These are phyloP conservation scores for Fusarium liriodendri DNA, from an alignment of 2,329 filamentous ascomycete species.

Conservation along the genomic window DNA sequence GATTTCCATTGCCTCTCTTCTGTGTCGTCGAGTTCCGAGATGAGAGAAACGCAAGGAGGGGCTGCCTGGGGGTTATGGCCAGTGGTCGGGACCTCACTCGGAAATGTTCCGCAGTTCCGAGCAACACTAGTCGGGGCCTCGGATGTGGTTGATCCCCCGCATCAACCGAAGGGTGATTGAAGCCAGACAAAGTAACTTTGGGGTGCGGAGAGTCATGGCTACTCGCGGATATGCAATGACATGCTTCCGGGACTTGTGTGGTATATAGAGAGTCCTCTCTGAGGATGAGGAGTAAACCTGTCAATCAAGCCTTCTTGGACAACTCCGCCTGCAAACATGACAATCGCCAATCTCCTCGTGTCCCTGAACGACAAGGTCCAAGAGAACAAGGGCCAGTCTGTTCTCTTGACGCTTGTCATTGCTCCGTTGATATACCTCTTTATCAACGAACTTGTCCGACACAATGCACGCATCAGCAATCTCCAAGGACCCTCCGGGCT, in stretches of 20 bases:
- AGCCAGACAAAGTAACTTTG: background rate
- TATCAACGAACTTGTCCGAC: conserved; percentile 61
- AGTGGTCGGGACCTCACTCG: conserved; percentile 10
- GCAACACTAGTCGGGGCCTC: background rate
- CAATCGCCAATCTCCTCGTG: conserved; percentile 39
- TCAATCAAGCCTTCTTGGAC: background rate
- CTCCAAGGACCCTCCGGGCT: conserved; percentile 62
- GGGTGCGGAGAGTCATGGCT: background rate
- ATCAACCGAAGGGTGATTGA: background rate
- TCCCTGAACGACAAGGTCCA: conserved; percentile 31
- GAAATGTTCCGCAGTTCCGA: conserved; percentile 37
- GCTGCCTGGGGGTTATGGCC: conserved; percentile 1
- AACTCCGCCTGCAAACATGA: conserved; percentile 35
- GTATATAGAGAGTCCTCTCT: conserved; percentile 1
- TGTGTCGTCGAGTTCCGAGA: conserved; percentile 8
- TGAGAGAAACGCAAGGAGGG: background rate
- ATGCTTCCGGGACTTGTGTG: background rate
- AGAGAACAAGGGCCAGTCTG: conserved; percentile 38
- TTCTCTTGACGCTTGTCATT: conserved; percentile 37
- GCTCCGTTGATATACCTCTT: conserved; percentile 58
- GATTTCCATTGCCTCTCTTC: background rate
- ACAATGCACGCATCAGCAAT: conserved; percentile 55
- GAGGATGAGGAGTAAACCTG: background rate
- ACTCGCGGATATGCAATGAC: background rate
- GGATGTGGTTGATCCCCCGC: background rate